A percentile compares a stretch with the other conserved stretches of the same genome.
These are phyloP conservation scores for Cetradonia linearis DNA, from an alignment of 495 filamentous ascomycete genomes.

Conservation along the genomic window DNA sequence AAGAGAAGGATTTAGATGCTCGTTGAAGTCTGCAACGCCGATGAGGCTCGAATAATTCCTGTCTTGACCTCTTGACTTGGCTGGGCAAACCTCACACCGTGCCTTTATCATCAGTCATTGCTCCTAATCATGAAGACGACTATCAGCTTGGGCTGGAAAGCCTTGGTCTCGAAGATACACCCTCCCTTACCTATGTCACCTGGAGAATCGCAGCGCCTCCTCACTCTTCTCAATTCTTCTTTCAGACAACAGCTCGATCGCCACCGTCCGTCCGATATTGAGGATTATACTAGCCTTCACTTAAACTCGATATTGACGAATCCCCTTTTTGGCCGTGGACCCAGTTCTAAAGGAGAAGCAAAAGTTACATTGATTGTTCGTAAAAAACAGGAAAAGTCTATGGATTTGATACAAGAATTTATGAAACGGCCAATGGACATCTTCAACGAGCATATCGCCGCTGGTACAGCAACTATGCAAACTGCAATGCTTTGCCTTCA, in stretches of 20 bases:
- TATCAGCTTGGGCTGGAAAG: constrained; percentile 34
- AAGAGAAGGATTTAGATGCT: neutral
- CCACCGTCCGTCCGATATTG: constrained; percentile 43
- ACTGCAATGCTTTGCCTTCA: constrained; percentile 26
- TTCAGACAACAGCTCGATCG: constrained; percentile 64
- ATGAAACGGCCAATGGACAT: constrained; percentile 36
- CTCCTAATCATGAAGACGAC: constrained; percentile 34
- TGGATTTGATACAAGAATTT: constrained; percentile 31
- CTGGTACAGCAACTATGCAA: constrained; percentile 23
- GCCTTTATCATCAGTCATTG: neutral
- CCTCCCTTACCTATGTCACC: constrained; percentile 55
- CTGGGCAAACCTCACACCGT: neutral
- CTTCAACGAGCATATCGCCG: constrained; percentile 32
- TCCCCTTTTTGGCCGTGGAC: constrained; percentile 43
- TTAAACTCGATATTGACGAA: constrained; percentile 59
- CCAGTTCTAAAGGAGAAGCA: constrained; percentile 6
- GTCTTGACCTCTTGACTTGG: neutral
- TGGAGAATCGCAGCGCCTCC: constrained; percentile 56
- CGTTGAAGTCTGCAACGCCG: neutral
- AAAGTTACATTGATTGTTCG: neutral
- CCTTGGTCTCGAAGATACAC: constrained; percentile 52
- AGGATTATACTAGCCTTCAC: constrained; percentile 43
- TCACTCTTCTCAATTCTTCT: constrained; percentile 60
- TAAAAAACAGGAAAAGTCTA: constrained; percentile 27
- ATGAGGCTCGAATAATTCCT: neutral